Evolutionary conservation across 2,329 filamentous ascomycete species (phyloP).

Genomic region (Samsoniella hepiali): DNA sequence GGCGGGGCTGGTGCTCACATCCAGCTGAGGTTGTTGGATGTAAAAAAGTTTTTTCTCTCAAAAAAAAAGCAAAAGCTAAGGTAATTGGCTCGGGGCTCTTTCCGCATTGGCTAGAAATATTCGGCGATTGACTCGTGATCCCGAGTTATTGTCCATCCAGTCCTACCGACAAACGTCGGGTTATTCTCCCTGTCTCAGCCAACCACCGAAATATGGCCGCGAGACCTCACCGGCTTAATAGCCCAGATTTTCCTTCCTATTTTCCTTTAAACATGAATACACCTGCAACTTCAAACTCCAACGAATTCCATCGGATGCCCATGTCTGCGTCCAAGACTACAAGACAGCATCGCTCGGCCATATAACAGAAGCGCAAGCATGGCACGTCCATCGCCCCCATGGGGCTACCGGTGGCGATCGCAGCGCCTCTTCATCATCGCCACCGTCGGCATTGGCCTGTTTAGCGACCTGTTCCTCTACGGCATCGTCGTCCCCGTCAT

Average conservation of each 20-base stretch:
- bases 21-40: no score
- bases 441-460: slow-evolving; percentile 17
- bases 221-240: background rate
- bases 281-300: no score
- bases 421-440: slow-evolving; percentile 1
- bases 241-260: background rate
- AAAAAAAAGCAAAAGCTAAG: no score
- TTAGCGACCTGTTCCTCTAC: slow-evolving; percentile 19
- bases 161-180: no score
- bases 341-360: background rate
- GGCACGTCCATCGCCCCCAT: background rate
- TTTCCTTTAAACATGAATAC: background rate
- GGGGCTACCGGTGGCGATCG: slow-evolving; percentile 7
- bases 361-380: background rate
- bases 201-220: background rate
- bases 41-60: no score
- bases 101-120: background rate
- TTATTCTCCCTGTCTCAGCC: background rate
- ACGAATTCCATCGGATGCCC: background rate
- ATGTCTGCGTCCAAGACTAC: no score
- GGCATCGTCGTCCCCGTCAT: slow-evolving; percentile 19
- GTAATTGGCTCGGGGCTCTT: no score
- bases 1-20: no score
- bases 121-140: no score
- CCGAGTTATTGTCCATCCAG: no score